Percentiles rank a stretch among this genome's conserved stretches.
These are phyloP conservation scores for Aspergillus olivimuriae DNA, from an alignment of 495 filamentous ascomycete species.

Conservation along the genomic window DNA sequence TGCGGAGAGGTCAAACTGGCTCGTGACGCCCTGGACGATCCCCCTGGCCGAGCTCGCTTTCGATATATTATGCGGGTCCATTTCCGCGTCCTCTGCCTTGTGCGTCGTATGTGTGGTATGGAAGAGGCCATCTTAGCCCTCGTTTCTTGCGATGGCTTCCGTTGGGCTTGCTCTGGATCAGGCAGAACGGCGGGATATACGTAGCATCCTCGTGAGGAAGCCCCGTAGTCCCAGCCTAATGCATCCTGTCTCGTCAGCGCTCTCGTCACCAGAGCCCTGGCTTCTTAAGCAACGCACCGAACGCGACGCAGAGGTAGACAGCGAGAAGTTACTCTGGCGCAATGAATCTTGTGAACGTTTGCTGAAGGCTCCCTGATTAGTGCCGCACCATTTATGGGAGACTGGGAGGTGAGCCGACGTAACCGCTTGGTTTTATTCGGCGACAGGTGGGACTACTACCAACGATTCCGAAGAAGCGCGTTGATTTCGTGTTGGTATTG, in stretches of 20 bases:
- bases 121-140: slow-evolving; percentile 1
- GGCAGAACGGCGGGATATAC: background rate
- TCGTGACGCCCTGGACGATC: slow-evolving; percentile 1
- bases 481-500: slow-evolving; percentile 25
- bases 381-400: too few relatives aligned
- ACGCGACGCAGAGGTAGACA: background rate
- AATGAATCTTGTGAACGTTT: too few relatives aligned
- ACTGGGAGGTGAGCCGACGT: slow-evolving; percentile 6
- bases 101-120: slow-evolving; percentile 1
- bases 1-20: background rate
- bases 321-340: too few relatives aligned
- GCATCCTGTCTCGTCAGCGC: background rate
- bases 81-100: slow-evolving; percentile 1
- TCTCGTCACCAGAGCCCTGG: background rate
- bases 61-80: background rate
- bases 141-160: background rate
- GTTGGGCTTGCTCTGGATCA: background rate
- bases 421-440: slow-evolving; percentile 16
- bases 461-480: slow-evolving; percentile 19
- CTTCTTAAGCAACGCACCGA: background rate
- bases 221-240: background rate
- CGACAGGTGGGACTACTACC: slow-evolving; percentile 14
- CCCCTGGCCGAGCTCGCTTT: background rate
- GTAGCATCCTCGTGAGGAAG: background rate
- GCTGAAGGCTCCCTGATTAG: too few relatives aligned